Evolutionary conservation across 2,329 filamentous ascomycete genomes (phyloP), one percentile per base, ranked within the genome.

Genomic region (Exophiala dermatitidis): DNA sequence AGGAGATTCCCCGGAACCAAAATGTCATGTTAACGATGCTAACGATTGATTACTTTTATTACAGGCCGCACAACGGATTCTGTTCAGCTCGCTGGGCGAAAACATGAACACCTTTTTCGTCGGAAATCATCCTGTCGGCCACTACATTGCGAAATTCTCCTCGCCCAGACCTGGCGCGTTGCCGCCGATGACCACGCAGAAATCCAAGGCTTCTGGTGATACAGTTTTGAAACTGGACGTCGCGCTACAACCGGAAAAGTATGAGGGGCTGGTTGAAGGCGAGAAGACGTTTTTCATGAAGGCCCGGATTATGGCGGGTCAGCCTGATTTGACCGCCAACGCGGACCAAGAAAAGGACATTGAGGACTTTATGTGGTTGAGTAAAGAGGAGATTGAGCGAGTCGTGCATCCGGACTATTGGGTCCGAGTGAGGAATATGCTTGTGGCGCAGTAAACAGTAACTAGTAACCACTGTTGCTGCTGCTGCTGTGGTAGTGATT

Each of bases 91-190:
- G 2, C 90, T 85, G 6, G 93, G 93, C 54, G 74, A 87, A 57
- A 94, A 98, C 77, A 97, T 98, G 90, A 97, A 97, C 76, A 96
- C 90, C 51, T 98, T 93, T 90, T 82, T 97, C 63, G 87, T 98
- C 48, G 91, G 90, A 56, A 90, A 90, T 64, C 86, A 86, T 54
- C 93, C 93, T 7, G 80, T 96, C 54, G 91, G 90, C 29, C 86
- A 96, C 72, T 73, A 86, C 65, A 77, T 87, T 61, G 74, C 74
- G 57, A 73, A 81, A 58, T 77, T 76, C 77, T 77, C 62, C 63
- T 51, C 54, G 3, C 48, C 48, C 3, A 50, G 7, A 75, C 66
- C 68, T 70, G 62, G 66, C 70, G 62, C 72, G 77, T 66, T 68
- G 69, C 43, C 65, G 28, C 36, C 47, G 9, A 19, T 43, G 65